A percentile compares a stretch with the other conserved stretches of the same genome.
Conservation (phyloP, 1,284 basidiomycete species). For the Trametes polyzona region DNA sequence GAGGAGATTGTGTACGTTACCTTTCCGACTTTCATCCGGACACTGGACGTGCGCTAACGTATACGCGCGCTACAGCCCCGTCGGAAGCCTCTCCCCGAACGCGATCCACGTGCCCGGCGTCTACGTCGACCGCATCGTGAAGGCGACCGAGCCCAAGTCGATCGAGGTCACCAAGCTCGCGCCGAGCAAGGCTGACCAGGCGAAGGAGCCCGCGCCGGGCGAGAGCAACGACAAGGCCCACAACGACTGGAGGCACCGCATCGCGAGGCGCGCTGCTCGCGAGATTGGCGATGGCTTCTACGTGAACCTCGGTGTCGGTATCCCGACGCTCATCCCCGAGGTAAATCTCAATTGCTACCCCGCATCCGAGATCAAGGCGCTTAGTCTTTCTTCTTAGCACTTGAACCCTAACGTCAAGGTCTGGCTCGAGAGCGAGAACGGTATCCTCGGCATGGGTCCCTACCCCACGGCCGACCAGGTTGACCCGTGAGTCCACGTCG, state of each 20-base stretch:
- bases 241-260: slow-evolving; percentile 64
- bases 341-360: slow-evolving; percentile 7
- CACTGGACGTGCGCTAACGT: neutral
- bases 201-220: slow-evolving; percentile 26
- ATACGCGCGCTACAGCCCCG: slow-evolving; percentile 44
- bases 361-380: neutral
- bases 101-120: slow-evolving; percentile 86
- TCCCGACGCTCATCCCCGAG: slow-evolving; percentile 85
- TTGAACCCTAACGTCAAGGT: slow-evolving; percentile 76
- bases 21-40: neutral
- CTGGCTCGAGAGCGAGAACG: slow-evolving; percentile 94
- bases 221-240: slow-evolving; percentile 51
- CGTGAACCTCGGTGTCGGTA: slow-evolving; percentile 72
- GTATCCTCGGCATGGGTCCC: slow-evolving; percentile 93
- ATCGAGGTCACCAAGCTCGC: slow-evolving; percentile 81
- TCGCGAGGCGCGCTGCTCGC: slow-evolving; percentile 82
- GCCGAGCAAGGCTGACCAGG: slow-evolving; percentile 27
- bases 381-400: slow-evolving; percentile 53
- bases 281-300: slow-evolving; percentile 91
- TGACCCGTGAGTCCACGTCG: slow-evolving; percentile 65
- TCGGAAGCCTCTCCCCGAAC: slow-evolving; percentile 82
- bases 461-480: slow-evolving; percentile 87
- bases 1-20: slow-evolving; percentile 77
- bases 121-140: slow-evolving; percentile 87
- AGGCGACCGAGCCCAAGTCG: slow-evolving; percentile 74